phyloP scores from a whole-genome alignment of 768 basidiomycete genomes.

The Rhizopogon salebrosus region DNA sequence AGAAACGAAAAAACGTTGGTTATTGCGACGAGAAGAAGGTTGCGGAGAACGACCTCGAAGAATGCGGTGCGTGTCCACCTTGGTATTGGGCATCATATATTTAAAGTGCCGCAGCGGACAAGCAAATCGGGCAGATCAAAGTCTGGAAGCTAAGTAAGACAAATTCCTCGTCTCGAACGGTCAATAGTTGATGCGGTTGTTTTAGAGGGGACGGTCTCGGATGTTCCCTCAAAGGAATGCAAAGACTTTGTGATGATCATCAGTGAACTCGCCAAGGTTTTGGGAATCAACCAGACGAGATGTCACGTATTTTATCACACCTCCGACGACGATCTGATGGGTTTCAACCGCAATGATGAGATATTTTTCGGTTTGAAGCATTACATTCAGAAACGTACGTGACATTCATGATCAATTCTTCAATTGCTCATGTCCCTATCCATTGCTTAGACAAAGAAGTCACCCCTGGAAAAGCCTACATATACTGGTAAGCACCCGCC shows the following conservation, averaged over 20 bases:
- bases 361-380: constrained; percentile 13
- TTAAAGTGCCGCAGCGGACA: background rate
- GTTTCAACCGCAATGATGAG: constrained; percentile 12
- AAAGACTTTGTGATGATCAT: constrained; percentile 6
- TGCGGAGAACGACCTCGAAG: constrained; percentile 5
- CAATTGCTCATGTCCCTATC: background rate
- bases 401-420: background rate
- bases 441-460: background rate
- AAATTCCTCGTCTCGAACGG: background rate
- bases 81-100: background rate
- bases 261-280: constrained; percentile 5
- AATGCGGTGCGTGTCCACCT: constrained; percentile 3
- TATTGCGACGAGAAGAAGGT: constrained; percentile 7
- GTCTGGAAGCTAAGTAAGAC: background rate
- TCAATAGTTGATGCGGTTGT: background rate
- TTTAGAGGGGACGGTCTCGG: background rate
- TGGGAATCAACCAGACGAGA: background rate
- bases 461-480: background rate
- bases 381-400: constrained; percentile 8
- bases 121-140: background rate
- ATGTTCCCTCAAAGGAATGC: background rate
- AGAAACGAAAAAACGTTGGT: constrained; percentile 8
- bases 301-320: constrained; percentile 10
- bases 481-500: background rate
- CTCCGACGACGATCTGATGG: constrained; percentile 9